Evolutionary conservation across 495 filamentous ascomycete species (phyloP), one percentile per base, ranked within the genome.

Genomic region (Penicillium coffeae): DNA sequence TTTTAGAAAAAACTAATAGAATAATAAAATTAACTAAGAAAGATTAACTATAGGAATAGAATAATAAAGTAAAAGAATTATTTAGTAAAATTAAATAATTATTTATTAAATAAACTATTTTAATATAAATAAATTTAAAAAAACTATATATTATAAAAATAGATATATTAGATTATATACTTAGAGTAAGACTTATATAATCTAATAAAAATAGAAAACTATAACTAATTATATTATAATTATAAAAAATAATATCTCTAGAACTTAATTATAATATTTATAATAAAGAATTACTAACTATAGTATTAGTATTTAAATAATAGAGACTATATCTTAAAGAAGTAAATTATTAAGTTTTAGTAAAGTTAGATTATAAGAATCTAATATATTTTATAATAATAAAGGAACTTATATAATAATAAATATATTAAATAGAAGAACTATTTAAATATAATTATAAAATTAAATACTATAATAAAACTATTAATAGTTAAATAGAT

Each of bases 131-230:
- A 32, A 33, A 21, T 42, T 12, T 42, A 21, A 22, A 8, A 27
- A 27, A 42, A 42, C 13, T 42, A 42, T 42, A 42, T 42, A 25
- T 14, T 42, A 10, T 42, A 42, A 10, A 39, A 19, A 39, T 39
- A 39, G 25, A 30, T 30, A 30, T 30, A 30, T 30, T 30, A 30
- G 25, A 30, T 30, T 30, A 30, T 30, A 30, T 30, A 30, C 10
- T 30, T 5, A 10, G 10, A 30, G 10, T 30, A 30, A 30, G 10
- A 30, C 10, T 30, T 30, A 30, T 30, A 30, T 30, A 30, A 30
- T 10, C 10, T 30, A 10, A 30, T 30, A 30, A 30, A 5, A 30
- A 30, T 5, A 18, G 10, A 19, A 20, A 39, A 39, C 5, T 18
- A 15, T 39, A 5, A 9, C 8, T 18, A 39, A 18, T 30, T 30